phyloP scores from a whole-genome alignment of 192 early-diverging fungal genomes.

The Kappamyces sp. region DNA sequence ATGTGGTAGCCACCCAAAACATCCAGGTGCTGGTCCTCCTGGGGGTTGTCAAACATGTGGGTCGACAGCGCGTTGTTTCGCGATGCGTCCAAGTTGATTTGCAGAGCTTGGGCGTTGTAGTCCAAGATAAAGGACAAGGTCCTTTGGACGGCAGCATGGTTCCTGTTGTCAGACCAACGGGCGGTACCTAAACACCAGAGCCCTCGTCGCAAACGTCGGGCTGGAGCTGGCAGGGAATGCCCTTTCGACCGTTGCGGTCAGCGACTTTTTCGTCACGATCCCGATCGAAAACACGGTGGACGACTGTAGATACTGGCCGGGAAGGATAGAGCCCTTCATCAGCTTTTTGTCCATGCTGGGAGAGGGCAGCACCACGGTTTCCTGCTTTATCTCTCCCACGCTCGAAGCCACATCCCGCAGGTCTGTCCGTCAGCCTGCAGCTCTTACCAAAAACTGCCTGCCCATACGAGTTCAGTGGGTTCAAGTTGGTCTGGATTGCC shows the following conservation, averaged over 20 bases:
- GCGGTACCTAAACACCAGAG: constrained; percentile 16
- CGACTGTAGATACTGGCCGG: too few relatives aligned
- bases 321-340: too few relatives aligned
- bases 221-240: too few relatives aligned
- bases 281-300: too few relatives aligned
- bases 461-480: constrained; percentile 13
- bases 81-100: neutral
- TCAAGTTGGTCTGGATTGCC: constrained; percentile 3
- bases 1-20: constrained; percentile 28
- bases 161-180: constrained; percentile 4
- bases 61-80: neutral
- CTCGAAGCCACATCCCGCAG: constrained; percentile 21
- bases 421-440: constrained; percentile 13
- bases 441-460: constrained; percentile 5
- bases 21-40: constrained; percentile 16
- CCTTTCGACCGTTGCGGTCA: too few relatives aligned
- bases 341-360: neutral
- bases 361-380: neutral
- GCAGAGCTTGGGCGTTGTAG: neutral
- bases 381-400: neutral
- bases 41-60: constrained; percentile 7
- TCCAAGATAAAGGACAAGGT: neutral
- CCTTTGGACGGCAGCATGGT: constrained; percentile 1
- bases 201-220: neutral
- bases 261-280: too few relatives aligned